Evolutionary conservation across 2,329 filamentous ascomycete species (phyloP), one percentile per base, ranked within the genome.

Genomic region (Dothideomycetes sp.): DNA sequence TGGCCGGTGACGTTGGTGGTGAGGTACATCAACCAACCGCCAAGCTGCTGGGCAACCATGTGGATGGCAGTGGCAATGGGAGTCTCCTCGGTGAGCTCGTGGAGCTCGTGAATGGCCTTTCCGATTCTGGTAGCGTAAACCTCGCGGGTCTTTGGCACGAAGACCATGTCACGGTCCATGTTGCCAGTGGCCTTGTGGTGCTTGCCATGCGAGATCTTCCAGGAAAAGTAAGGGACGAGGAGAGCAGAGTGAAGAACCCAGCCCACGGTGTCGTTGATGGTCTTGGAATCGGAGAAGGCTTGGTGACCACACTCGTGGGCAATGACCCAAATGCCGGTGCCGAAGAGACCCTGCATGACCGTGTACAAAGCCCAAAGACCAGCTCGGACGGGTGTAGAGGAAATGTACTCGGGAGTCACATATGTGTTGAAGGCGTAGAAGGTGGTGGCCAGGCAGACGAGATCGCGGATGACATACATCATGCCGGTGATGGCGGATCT

Each of bases 101-200:
- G 68, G 43, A 98, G 67, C 66, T 96, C 85, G 62, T 95, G 85
- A 38, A 73, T 69, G 43, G 88, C 54, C 54, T 73, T 75, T 55
- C 87, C 85, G 44, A 89, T 61, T 43, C 82, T 81, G 45, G 71
- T 73, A 49, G 87, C 85, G 56, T 84, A 88, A 59, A 83, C 68
- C 50, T 91, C 78, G 43, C 88, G 81, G 41, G 87, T 94, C 66
- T 85, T 85, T 45, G 91, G 91, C n/a, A 96, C 73, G 61, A 95
- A 96, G 47, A 96, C 91, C 91, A 98, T 98, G 66, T 98, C 91
- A 52, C 89, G 85, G 67, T 93, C 87, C 68, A 98, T 80, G 73
- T 98, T 78, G 54, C 88, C 91, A 30, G 91, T 98, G 48, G 88
- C 87, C 76, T 96, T 96, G 83, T 98, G 91, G 72, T 98, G 91